Conservation (phyloP, 345 rosid species). For the Raphanus raphanistrum region DNA sequence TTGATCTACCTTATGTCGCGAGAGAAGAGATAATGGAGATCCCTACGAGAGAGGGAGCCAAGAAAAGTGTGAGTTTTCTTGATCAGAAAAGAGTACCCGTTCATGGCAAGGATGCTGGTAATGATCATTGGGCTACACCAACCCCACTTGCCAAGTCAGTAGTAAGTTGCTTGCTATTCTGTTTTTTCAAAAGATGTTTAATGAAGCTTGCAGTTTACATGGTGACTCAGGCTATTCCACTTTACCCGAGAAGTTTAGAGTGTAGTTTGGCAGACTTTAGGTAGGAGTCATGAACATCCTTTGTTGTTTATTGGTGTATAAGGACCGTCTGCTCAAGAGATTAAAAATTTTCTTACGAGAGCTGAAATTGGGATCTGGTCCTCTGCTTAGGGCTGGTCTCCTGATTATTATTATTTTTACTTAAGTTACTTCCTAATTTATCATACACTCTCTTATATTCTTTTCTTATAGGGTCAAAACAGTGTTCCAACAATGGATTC, state of each 20-base stretch:
- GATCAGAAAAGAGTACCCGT: constrained; percentile 40
- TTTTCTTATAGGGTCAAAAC: background rate
- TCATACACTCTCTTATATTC: background rate
- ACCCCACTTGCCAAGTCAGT: constrained; percentile 49
- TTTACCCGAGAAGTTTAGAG: no score
- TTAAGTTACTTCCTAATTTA: background rate
- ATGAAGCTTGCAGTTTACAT: no score
- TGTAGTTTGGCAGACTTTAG: no score
- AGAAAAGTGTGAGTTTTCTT: constrained; percentile 34
- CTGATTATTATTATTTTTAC: background rate
- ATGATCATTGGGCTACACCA: constrained; percentile 43
- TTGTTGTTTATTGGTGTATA: background rate
- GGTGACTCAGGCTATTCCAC: no score
- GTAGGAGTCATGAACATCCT: no score
- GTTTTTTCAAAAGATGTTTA: no score
- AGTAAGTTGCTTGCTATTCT: constrained; percentile 54
- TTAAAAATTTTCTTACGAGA: background rate
- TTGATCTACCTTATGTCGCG: constrained; percentile 43
- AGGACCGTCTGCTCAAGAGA: background rate
- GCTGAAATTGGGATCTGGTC: background rate
- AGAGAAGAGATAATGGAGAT: constrained; percentile 39
- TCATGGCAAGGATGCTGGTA: constrained; percentile 45
- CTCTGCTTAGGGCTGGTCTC: background rate
- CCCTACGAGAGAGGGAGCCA: constrained; percentile 36
- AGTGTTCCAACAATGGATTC: background rate